phyloP scores from a whole-genome alignment of 1,284 basidiomycete species.

The Ustilago trichophora region DNA sequence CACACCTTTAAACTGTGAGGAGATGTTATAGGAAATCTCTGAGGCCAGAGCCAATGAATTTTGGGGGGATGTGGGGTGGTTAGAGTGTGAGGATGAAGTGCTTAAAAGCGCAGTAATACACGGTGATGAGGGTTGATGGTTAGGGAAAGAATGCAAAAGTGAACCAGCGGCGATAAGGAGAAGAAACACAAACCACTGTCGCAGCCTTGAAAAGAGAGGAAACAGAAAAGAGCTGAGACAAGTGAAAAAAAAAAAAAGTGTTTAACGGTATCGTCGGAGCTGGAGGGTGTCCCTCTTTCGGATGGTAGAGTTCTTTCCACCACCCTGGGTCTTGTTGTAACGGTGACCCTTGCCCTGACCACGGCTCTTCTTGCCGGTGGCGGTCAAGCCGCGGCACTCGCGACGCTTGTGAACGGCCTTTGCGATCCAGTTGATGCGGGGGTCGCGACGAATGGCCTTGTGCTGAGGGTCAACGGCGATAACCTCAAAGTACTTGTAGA shows the following conservation, averaged over 20 bases:
- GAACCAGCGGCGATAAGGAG: background rate
- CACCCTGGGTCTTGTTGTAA: slow-evolving; percentile 83
- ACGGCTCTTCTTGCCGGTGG: slow-evolving; percentile 82
- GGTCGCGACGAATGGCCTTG: slow-evolving; percentile 90
- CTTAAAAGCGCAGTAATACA: slow-evolving; percentile 19
- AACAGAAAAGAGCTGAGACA: background rate
- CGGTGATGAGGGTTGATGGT: background rate
- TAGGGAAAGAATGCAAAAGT: slow-evolving; percentile 4
- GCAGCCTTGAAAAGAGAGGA: no score
- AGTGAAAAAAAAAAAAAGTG: slow-evolving; percentile 2
- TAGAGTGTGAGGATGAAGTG: background rate
- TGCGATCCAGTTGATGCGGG: slow-evolving; percentile 98
- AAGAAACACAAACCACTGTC: background rate
- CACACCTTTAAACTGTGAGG: no score
- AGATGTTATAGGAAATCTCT: background rate
- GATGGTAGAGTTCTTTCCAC: slow-evolving; percentile 85
- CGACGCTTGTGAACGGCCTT: slow-evolving; percentile 99
- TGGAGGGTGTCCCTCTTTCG: slow-evolving; percentile 88
- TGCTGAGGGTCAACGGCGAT: slow-evolving; percentile 95
- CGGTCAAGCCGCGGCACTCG: slow-evolving; percentile 96
- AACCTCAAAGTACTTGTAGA: slow-evolving; percentile 99
- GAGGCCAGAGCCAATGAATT: slow-evolving; percentile 1
- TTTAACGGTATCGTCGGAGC: slow-evolving; percentile 94
- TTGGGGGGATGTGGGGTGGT: slow-evolving; percentile 6
- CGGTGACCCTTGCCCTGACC: slow-evolving; percentile 85